Evolutionary conservation across 2,329 filamentous ascomycete species (phyloP).

Genomic region (Colletotrichum melonis): DNA sequence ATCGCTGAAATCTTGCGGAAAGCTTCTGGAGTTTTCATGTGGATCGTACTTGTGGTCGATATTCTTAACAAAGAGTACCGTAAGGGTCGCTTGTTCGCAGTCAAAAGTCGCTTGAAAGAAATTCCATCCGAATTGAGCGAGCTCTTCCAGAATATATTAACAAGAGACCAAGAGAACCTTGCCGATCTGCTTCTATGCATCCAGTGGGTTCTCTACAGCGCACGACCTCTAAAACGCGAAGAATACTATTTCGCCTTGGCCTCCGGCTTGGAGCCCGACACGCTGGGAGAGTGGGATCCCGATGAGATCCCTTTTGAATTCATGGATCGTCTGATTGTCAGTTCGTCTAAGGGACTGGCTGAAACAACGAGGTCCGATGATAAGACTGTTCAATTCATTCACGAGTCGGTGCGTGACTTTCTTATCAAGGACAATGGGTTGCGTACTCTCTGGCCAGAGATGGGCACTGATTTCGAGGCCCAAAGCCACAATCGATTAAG

Average conservation of each 20-base stretch:
- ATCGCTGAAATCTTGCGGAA: slow-evolving; percentile 45
- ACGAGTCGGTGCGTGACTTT: slow-evolving; percentile 58
- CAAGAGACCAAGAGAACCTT: slow-evolving; percentile 53
- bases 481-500: not conserved
- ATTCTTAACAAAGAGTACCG: slow-evolving; percentile 50
- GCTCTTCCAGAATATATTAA: slow-evolving; percentile 61
- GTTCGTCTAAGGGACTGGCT: slow-evolving; percentile 58
- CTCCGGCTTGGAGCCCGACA: slow-evolving; percentile 37
- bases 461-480: not conserved
- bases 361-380: slow-evolving; percentile 47
- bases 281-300: slow-evolving; percentile 39
- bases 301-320: slow-evolving; percentile 37
- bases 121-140: slow-evolving; percentile 47
- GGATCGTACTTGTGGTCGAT: slow-evolving; percentile 52
- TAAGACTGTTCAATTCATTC: slow-evolving; percentile 58
- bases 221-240: slow-evolving; percentile 49
- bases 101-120: slow-evolving; percentile 37
- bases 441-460: not conserved
- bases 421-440: slow-evolving; percentile 40
- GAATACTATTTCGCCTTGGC: slow-evolving; percentile 52
- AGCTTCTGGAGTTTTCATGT: slow-evolving; percentile 56
- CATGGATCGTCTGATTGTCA: slow-evolving; percentile 44
- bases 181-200: slow-evolving; percentile 55
- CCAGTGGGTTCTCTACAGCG: slow-evolving; percentile 61
- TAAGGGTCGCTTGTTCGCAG: slow-evolving; percentile 34